Evolutionary conservation across 2,329 filamentous ascomycete species (phyloP).

Genomic region (Pestalotiopsis fici): DNA sequence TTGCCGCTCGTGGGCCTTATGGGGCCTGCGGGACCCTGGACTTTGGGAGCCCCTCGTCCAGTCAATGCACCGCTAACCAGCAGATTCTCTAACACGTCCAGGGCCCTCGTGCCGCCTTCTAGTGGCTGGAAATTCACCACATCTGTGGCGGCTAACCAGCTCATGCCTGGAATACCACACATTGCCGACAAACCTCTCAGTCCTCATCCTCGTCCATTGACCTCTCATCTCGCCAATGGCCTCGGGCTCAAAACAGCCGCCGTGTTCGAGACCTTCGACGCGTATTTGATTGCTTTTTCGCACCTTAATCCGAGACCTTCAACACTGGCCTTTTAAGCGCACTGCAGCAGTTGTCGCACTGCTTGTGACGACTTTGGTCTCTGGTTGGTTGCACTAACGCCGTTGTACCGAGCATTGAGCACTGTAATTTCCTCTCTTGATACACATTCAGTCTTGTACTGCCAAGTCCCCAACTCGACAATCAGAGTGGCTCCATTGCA

Average conservation of each 20-base stretch:
- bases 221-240: neutral
- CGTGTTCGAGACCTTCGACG: neutral
- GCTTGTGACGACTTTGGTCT: neutral
- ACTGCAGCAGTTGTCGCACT: constrained; percentile 5
- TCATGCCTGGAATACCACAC: no score
- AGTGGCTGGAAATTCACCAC: constrained; percentile 7
- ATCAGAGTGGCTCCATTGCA: no score
- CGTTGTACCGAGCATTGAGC: constrained; percentile 10
- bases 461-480: neutral
- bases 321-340: neutral
- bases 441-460: neutral
- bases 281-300: neutral
- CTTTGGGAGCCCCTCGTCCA: constrained; percentile 9
- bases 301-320: neutral
- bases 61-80: constrained; percentile 11
- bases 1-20: neutral
- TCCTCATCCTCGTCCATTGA: neutral
- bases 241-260: neutral
- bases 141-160: constrained; percentile 10
- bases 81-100: constrained; percentile 9
- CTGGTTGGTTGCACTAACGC: constrained; percentile 9
- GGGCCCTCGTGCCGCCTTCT: neutral
- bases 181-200: neutral
- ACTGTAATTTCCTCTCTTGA: neutral
- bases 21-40: neutral